phyloP scores from a whole-genome alignment of 257 asterid species.

The Rauvolfia tetraphylla region DNA sequence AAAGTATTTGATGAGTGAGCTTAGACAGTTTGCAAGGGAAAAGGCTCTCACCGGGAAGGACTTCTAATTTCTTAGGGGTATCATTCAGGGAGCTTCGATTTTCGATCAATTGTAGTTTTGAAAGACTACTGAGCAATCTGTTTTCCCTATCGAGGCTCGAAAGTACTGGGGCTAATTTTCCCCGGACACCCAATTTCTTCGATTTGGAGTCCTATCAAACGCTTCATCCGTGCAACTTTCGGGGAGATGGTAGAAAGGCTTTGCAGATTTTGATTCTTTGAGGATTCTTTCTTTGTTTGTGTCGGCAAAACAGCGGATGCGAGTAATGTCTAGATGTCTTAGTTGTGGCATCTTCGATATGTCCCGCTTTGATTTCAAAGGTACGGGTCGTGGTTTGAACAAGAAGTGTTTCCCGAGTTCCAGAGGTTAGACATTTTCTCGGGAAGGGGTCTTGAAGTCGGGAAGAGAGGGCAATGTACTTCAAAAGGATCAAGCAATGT shows the following conservation, averaged over 20 bases:
- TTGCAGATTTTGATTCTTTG: conserved; percentile 37
- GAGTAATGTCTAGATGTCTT: conserved; percentile 7
- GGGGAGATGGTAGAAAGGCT: conserved; percentile 53
- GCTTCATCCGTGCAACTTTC: conserved; percentile 52
- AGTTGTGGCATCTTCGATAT: conserved; percentile 9
- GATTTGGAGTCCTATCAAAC: conserved; percentile 37
- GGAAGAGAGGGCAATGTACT: conserved; percentile 2
- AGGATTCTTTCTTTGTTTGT: conserved; percentile 25
- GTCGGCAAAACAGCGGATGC: conserved; percentile 9
- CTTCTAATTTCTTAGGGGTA: no score
- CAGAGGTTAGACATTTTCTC: background rate
- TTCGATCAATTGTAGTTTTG: background rate
- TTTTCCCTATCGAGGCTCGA: background rate
- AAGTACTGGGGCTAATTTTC: conserved; percentile 20
- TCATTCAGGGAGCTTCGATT: conserved; percentile 11
- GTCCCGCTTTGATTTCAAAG: conserved; percentile 9
- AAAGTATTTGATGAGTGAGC: conserved; percentile 4
- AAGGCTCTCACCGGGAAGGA: background rate
- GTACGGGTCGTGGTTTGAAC: background rate
- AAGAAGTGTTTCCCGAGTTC: conserved; percentile 22
- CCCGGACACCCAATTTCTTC: conserved; percentile 44
- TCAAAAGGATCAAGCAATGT: conserved; percentile 2
- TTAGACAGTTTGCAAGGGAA: conserved; percentile 11
- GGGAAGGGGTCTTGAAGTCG: conserved; percentile 9
- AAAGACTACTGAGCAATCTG: background rate